phyloP scores from a whole-genome alignment of 208 protist species.

The Phytomonas sp. region DNA sequence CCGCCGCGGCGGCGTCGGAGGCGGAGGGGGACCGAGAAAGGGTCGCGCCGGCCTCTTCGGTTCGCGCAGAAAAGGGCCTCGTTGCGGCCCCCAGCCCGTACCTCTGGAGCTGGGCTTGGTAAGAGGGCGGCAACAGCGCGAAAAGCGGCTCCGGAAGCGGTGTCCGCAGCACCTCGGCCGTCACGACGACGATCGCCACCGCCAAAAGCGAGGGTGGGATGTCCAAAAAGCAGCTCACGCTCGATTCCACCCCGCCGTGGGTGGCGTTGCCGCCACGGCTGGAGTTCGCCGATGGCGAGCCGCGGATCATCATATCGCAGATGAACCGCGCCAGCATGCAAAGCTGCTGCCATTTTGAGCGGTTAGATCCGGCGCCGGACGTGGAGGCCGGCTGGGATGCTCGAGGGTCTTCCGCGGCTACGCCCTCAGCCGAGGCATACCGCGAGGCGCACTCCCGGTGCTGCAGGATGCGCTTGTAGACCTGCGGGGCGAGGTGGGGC shows the following conservation, averaged over 20 bases:
- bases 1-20: not conserved
- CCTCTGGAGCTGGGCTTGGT: constrained; percentile 15
- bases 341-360: constrained; percentile 25
- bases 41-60: not conserved
- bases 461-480: constrained; percentile 3
- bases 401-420: not conserved
- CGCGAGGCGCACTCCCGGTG: not conserved
- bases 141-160: constrained; percentile 30
- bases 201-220: constrained; percentile 25
- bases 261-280: not conserved
- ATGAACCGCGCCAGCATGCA: constrained; percentile 26
- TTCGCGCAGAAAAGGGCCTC: not conserved
- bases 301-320: constrained; percentile 34
- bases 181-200: constrained; percentile 30
- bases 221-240: constrained; percentile 11
- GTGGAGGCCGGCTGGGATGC: not conserved
- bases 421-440: not conserved
- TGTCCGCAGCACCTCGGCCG: constrained; percentile 30
- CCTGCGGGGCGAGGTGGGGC: not conserved
- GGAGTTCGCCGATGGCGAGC: constrained; percentile 9
- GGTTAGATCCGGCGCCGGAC: constrained; percentile 5
- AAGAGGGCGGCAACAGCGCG: constrained; percentile 19
- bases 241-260: not conserved
- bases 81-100: too few relatives aligned
- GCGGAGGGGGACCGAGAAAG: not conserved